Percentiles rank a stretch among this genome's conserved stretches.
These are phyloP conservation scores for Glycyrrhiza uralensis DNA, from an alignment of 306 rosid species.

Conservation along the genomic window DNA sequence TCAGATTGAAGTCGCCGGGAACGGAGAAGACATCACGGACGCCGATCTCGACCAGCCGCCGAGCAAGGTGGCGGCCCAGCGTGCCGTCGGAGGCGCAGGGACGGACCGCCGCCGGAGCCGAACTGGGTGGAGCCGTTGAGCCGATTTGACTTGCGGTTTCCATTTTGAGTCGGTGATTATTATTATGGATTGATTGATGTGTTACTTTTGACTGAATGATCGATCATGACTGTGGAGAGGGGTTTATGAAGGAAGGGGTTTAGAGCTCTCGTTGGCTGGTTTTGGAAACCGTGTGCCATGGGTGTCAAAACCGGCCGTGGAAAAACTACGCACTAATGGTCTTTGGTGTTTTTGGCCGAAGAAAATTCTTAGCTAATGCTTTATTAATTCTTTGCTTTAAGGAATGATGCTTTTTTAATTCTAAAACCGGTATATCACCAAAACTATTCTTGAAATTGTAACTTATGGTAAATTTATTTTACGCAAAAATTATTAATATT, in stretches of 20 bases:
- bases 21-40: constrained; percentile 71
- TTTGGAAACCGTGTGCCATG: constrained; percentile 32
- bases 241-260: constrained; percentile 31
- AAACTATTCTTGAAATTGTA: no score
- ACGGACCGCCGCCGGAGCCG: constrained; percentile 16
- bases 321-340: neutral
- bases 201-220: neutral
- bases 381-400: no score
- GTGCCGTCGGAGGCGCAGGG: constrained; percentile 40
- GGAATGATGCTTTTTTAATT: no score
- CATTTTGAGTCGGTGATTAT: constrained; percentile 14
- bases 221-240: neutral
- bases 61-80: constrained; percentile 66
- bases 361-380: no score
- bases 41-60: constrained; percentile 66
- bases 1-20: constrained; percentile 83
- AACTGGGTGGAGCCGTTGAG: constrained; percentile 21
- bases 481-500: no score
- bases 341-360: neutral
- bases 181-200: neutral
- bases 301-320: no score
- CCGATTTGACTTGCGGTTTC: constrained; percentile 30
- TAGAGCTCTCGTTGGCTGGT: neutral
- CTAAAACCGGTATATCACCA: no score
- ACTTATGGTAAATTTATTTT: no score